These are phyloP conservation scores for Penicillium argentinense DNA, from an alignment of 495 filamentous ascomycete genomes.

Conservation along the genomic window DNA sequence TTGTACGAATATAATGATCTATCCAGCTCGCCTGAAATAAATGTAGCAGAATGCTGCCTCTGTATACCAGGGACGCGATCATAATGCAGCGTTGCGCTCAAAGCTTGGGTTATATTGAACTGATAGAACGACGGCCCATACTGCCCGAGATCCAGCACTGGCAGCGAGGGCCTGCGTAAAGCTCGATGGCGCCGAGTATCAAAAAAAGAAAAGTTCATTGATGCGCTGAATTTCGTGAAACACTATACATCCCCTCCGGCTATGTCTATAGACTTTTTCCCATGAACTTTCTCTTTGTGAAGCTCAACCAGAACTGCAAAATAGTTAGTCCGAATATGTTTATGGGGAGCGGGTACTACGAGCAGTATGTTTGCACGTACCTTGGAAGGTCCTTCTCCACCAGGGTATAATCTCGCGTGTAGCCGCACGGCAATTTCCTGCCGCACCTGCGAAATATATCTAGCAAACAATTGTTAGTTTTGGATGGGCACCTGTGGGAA, in stretches of 20 bases:
- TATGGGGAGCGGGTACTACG: not conserved
- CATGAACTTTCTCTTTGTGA: constrained; percentile 99
- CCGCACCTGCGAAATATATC: constrained; percentile 82
- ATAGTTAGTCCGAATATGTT: constrained; percentile 7
- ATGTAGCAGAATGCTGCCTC: no score
- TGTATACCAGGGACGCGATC: no score
- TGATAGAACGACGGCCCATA: not conserved
- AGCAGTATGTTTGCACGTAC: constrained; percentile 35
- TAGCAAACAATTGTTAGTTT: constrained; percentile 23
- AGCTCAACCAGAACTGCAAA: constrained; percentile 90
- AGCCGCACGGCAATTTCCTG: constrained; percentile 85
- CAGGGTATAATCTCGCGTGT: constrained; percentile 81
- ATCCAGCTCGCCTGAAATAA: not conserved
- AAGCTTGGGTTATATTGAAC: not conserved
- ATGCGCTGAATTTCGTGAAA: constrained; percentile 36
- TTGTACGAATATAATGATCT: constrained; percentile 23
- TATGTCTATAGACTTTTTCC: constrained; percentile 73
- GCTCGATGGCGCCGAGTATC: constrained; percentile 5
- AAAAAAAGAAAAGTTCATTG: constrained; percentile 26
- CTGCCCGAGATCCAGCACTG: constrained; percentile 10
- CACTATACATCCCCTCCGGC: constrained; percentile 24
- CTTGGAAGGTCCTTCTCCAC: constrained; percentile 83
- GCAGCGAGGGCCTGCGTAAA: constrained; percentile 9
- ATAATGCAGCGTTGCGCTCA: no score
- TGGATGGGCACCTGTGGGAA: not conserved